These are phyloP conservation scores for Talaromyces sp. DNA, from an alignment of 2,329 filamentous ascomycete genomes.

Conservation along the genomic window DNA sequence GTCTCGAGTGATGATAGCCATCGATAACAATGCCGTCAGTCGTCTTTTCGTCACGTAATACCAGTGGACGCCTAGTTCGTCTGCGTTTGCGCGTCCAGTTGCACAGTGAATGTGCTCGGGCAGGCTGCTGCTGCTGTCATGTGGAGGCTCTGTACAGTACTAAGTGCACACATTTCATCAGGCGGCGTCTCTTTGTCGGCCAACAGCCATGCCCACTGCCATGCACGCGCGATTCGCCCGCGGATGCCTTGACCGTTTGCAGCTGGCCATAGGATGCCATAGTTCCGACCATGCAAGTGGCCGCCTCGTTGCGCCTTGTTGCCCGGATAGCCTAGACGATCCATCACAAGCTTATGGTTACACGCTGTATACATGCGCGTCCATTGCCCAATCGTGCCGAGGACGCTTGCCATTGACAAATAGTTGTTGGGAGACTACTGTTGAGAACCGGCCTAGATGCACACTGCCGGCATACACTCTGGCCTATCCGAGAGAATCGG, in stretches of 20 bases:
- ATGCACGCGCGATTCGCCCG: background rate
- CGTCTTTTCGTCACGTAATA: background rate
- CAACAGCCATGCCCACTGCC: background rate
- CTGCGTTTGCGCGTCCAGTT: background rate
- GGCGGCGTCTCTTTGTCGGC: background rate
- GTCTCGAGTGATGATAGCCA: background rate
- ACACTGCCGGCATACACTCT: background rate
- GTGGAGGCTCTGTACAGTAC: background rate
- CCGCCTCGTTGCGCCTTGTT: background rate
- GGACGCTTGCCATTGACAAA: background rate
- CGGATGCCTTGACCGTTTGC: background rate
- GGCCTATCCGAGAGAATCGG: background rate
- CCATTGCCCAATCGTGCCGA: background rate
- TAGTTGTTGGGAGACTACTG: background rate
- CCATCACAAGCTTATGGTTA: background rate
- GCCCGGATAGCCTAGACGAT: background rate
- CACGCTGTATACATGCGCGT: background rate
- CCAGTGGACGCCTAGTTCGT: background rate
- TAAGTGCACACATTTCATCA: background rate
- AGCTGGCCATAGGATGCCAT: background rate
- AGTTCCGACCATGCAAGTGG: background rate
- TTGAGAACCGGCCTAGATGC: background rate
- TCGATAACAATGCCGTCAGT: no score
- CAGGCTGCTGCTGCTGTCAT: background rate
- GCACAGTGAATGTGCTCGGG: background rate